Evolutionary conservation across 2,329 filamentous ascomycete genomes (phyloP).

Genomic region (Fusarium nisikadoi): DNA sequence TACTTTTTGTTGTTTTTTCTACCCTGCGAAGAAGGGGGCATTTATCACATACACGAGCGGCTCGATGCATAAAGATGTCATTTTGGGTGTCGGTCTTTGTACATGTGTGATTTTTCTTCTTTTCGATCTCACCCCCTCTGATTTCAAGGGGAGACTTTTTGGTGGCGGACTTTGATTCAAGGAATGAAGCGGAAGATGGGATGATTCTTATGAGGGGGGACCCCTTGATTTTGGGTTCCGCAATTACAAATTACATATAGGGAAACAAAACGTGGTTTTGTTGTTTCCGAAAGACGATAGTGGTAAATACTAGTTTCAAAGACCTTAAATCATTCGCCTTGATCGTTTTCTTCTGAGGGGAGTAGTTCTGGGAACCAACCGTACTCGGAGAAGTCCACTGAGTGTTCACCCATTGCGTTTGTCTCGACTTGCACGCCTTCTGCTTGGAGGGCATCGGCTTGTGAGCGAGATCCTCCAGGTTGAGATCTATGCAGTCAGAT

Average conservation of each 20-base stretch:
- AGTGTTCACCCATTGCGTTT: conserved; percentile 62
- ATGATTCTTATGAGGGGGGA: conserved; percentile 41
- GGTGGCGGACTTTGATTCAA: conserved; percentile 28
- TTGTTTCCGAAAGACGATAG: conserved; percentile 34
- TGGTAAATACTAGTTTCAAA: conserved; percentile 46
- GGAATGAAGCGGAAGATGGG: conserved; percentile 44
- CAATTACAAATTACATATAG: conserved; percentile 44
- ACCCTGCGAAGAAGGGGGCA: conserved; percentile 28
- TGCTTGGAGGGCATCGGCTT: conserved; percentile 60
- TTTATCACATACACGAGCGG: conserved; percentile 44
- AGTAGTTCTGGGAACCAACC: conserved; percentile 66
- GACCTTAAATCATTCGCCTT: conserved; percentile 12
- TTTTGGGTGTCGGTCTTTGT: conserved; percentile 30
- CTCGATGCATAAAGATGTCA: conserved; percentile 38
- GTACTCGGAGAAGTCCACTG: conserved; percentile 61
- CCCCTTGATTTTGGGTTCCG: conserved; percentile 29
- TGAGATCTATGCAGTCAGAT: conserved; percentile 54
- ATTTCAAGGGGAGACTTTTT: background rate
- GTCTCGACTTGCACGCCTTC: conserved; percentile 64
- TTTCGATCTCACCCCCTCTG: background rate
- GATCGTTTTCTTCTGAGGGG: conserved; percentile 55
- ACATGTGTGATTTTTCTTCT: conserved; percentile 35
- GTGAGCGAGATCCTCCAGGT: conserved; percentile 59
- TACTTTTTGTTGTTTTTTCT: conserved; percentile 1
- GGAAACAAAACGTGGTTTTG: background rate